phyloP scores from a whole-genome alignment of 495 filamentous ascomycete genomes.

The Neurospora tetrasperma region DNA sequence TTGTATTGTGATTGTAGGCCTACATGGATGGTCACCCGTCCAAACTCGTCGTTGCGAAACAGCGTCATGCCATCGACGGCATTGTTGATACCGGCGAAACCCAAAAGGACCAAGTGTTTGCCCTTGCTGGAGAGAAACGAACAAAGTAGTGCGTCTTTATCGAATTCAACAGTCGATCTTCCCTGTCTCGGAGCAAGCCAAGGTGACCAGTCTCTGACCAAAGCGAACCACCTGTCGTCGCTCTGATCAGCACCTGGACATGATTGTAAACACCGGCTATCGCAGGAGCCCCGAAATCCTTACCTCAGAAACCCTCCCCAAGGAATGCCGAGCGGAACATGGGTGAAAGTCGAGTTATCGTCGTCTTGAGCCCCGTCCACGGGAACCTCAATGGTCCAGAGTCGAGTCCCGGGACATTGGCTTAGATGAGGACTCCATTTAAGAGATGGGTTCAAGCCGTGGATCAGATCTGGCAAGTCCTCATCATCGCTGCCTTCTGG shows the following conservation, averaged over 20 bases:
- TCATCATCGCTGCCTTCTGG: conserved; percentile 17
- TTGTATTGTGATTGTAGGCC: conserved; percentile 14
- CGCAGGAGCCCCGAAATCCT: conserved; percentile 4
- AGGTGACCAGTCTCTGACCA: conserved; percentile 67
- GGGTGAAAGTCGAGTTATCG: conserved; percentile 42
- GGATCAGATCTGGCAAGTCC: conserved; percentile 51
- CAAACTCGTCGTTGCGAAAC: conserved; percentile 54
- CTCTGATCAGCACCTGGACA: conserved; percentile 4
- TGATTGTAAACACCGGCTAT: conserved; percentile 3
- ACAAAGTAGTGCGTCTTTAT: conserved; percentile 69
- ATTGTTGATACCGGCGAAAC: conserved; percentile 58
- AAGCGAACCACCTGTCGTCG: conserved; percentile 55
- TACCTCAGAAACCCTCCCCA: conserved; percentile 38
- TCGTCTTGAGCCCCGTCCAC: conserved; percentile 42
- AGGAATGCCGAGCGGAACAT: conserved; percentile 53
- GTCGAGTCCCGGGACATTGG: conserved; percentile 56
- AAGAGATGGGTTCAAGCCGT: conserved; percentile 46
- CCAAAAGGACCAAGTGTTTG: conserved; percentile 69
- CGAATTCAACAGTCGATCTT: conserved; percentile 48
- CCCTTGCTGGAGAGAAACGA: conserved; percentile 67
- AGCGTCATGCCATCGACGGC: conserved; percentile 52
- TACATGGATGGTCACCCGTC: conserved; percentile 57
- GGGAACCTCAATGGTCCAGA: conserved; percentile 58
- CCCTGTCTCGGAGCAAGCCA: conserved; percentile 91
- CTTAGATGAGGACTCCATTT: conserved; percentile 45